Evolutionary conservation across 306 rosid genomes (phyloP), one percentile per base, ranked within the genome.

Genomic region (Amphicarpaea edgeworthii): DNA sequence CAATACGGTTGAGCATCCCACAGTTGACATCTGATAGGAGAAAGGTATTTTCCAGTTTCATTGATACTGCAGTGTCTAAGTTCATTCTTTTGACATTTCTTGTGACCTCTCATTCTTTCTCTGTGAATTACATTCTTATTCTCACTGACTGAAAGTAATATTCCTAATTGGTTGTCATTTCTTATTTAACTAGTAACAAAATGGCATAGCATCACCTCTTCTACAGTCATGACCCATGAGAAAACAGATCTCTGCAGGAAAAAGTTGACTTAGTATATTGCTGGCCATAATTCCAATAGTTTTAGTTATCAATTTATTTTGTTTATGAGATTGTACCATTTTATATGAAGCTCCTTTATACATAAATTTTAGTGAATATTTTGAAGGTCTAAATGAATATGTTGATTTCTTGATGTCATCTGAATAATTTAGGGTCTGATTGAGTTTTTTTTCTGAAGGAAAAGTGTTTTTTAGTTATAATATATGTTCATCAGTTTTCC

Each of bases 11-110:
- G 86, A 82, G 89, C 62, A 68, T 95, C 72, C 99, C 99, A 68
- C 97, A 87, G 58, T 88, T 92, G 81, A 92, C 99, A 51, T 80
- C 93, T 59, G 99, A 96, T 7, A 90, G 99, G 78, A 89, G 96
- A 78, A 96, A 96, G 99, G 99, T 96, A 79, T 37, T 49, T 81
- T 78, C 71, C 46, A 49, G 42, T 66, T 76, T 63, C 82, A 65
- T 77, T 74, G 63, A 60, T 61, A 46, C 11, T 64, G 43, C 38
- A 51, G 26, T 24, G 55, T 61, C 41, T 40, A 37, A 12, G 61
- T 71, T 51, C 66, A 53, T 45, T 71, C 28, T 24, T 37, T 70
- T 41, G 43, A 70, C 49, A 69, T 46, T 65, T 38, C 40, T 21
- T 16, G 20, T 38, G 49, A 64, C 24, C 34, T 26, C 14, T 54